Conservation (phyloP, 345 rosid genomes). For the Nephelium lappaceum region DNA sequence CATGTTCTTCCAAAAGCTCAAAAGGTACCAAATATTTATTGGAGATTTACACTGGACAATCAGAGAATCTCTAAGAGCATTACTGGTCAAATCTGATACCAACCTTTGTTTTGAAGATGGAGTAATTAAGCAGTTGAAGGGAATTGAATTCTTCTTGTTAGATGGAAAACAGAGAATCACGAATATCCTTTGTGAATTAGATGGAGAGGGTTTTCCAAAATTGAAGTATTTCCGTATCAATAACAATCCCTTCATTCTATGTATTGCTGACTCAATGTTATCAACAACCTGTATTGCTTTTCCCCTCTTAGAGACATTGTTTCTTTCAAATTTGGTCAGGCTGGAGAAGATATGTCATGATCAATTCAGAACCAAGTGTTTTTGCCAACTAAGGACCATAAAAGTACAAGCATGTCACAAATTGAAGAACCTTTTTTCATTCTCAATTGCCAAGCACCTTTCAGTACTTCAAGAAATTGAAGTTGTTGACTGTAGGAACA, state of each 20-base stretch:
- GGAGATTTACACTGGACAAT: too few relatives aligned
- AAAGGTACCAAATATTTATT: too few relatives aligned
- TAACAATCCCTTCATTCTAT: neutral
- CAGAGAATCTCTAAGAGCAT: too few relatives aligned
- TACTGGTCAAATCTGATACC: too few relatives aligned
- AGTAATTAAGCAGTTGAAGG: neutral
- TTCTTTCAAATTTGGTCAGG: neutral
- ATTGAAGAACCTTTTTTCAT: conserved; percentile 29
- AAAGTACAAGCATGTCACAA: conserved; percentile 17
- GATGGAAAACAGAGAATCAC: neutral
- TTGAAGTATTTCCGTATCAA: conserved; percentile 15
- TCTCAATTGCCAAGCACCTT: conserved; percentile 25
- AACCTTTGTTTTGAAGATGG: neutral
- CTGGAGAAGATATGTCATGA: conserved; percentile 16
- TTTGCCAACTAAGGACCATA: conserved; percentile 13
- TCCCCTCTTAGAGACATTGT: conserved; percentile 13
- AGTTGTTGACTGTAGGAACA: conserved; percentile 15
- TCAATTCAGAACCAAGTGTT: neutral
- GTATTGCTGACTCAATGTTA: neutral
- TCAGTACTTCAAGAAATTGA: conserved; percentile 21
- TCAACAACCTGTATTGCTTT: neutral
- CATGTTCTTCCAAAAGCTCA: too few relatives aligned
- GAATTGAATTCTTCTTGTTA: conserved; percentile 8
- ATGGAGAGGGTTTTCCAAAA: conserved; percentile 7
- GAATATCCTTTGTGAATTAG: neutral